These are phyloP conservation scores for Geotrichum cucujoidarum DNA, from an alignment of 1,139 yeast species.

Conservation along the genomic window DNA sequence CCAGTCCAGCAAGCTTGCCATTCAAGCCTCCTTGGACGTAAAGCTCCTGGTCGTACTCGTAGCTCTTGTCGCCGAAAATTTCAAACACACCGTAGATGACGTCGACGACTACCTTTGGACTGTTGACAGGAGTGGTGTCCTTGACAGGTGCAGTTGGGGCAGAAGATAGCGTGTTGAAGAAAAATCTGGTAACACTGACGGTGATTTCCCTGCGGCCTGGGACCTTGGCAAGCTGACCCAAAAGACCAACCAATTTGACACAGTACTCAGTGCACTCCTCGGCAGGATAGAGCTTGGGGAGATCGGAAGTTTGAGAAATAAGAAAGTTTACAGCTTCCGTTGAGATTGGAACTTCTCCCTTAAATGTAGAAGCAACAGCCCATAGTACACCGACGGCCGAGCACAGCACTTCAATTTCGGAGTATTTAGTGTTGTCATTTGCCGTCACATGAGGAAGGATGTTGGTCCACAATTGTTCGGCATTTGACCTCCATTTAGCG, in stretches of 20 bases:
- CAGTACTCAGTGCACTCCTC: constrained; percentile 29
- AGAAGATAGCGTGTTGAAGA: constrained; percentile 21
- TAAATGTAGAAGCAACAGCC: constrained; percentile 51
- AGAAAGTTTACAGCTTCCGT: constrained; percentile 23
- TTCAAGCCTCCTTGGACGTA: constrained; percentile 57
- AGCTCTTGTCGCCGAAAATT: constrained; percentile 70
- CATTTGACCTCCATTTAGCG: constrained; percentile 28
- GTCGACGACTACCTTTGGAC: constrained; percentile 48
- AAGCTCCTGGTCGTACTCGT: constrained; percentile 60
- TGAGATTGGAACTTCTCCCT: constrained; percentile 34
- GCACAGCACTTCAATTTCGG: constrained; percentile 41
- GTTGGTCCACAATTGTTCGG: constrained; percentile 31
- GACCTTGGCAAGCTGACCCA: constrained; percentile 50
- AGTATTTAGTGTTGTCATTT: constrained; percentile 21
- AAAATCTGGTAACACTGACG: constrained; percentile 25
- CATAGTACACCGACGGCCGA: constrained; percentile 56
- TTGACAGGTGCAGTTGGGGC: constrained; percentile 5
- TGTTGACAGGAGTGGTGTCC: constrained; percentile 33
- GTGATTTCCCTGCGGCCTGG: constrained; percentile 46
- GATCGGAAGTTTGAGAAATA: constrained; percentile 19
- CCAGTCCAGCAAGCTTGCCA: constrained; percentile 41
- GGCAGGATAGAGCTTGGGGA: constrained; percentile 20
- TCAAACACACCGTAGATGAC: constrained; percentile 66
- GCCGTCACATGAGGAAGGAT: constrained; percentile 22
- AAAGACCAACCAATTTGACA: constrained; percentile 42